phyloP scores from a whole-genome alignment of 345 rosid species.

The Eucalyptus dawsonii region DNA sequence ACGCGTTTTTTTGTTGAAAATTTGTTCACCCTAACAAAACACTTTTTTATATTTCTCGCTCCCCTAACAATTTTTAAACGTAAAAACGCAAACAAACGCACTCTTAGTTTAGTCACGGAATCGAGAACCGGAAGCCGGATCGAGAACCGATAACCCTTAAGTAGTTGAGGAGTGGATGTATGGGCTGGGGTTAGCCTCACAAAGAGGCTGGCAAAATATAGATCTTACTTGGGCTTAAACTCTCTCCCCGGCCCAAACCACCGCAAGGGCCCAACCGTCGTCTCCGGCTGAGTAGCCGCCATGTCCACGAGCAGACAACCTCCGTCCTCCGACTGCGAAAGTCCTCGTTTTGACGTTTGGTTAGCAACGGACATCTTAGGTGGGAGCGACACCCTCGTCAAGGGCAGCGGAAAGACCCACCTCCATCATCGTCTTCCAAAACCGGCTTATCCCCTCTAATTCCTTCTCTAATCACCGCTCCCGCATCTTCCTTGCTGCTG shows the following conservation, averaged over 20 bases:
- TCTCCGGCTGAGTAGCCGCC: neutral
- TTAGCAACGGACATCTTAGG: conserved; percentile 1
- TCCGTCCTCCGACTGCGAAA: neutral
- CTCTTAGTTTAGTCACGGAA: too few relatives aligned
- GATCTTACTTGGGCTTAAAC: neutral
- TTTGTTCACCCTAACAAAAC: too few relatives aligned
- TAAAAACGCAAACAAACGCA: too few relatives aligned
- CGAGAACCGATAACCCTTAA: too few relatives aligned
- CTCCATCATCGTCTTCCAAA: neutral
- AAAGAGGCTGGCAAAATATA: neutral
- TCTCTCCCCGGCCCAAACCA: neutral
- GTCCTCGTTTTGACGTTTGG: neutral
- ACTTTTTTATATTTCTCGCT: too few relatives aligned
- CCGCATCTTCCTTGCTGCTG: neutral
- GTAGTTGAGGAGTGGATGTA: neutral
- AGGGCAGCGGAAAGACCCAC: neutral
- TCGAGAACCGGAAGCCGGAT: too few relatives aligned
- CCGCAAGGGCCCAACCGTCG: neutral
- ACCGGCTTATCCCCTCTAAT: neutral
- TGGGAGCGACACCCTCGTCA: neutral
- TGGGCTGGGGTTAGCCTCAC: neutral
- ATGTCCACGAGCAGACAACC: neutral
- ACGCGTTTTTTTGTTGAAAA: too few relatives aligned
- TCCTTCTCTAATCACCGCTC: neutral
- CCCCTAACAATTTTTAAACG: too few relatives aligned